Percentiles rank a stretch among this genome's conserved stretches.
phyloP scores from a whole-genome alignment of 2,329 filamentous ascomycete species.

The Penicillium sp. region DNA sequence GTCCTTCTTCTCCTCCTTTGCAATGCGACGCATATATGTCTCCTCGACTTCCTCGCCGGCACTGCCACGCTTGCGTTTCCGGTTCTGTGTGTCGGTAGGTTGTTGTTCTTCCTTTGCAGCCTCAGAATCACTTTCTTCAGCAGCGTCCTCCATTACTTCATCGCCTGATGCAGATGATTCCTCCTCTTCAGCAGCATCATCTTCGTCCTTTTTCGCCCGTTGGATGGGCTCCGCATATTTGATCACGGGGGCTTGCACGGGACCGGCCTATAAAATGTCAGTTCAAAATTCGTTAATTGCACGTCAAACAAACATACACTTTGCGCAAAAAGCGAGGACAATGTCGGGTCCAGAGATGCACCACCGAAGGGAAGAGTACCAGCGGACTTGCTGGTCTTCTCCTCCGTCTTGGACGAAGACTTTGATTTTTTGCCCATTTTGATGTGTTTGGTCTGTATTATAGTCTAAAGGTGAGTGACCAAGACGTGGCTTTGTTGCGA shows the following conservation, averaged over 20 bases:
- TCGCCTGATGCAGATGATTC: slow-evolving; percentile 34
- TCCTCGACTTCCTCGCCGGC: slow-evolving; percentile 49
- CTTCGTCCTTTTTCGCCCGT: slow-evolving; percentile 30
- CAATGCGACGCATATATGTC: slow-evolving; percentile 46
- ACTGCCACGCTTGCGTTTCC: slow-evolving; percentile 57
- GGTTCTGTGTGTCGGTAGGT: slow-evolving; percentile 28
- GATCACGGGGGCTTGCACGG: slow-evolving; percentile 39
- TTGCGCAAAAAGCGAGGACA: slow-evolving; percentile 68
- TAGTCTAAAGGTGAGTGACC: background rate
- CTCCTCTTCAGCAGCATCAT: slow-evolving; percentile 32
- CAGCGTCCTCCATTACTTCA: slow-evolving; percentile 44
- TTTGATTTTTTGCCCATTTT: slow-evolving; percentile 41
- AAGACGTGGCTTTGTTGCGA: slow-evolving; percentile 9
- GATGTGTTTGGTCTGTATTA: slow-evolving; percentile 5
- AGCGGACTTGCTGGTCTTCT: slow-evolving; percentile 15
- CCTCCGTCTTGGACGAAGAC: slow-evolving; percentile 24
- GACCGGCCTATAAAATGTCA: slow-evolving; percentile 36
- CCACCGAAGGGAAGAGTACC: slow-evolving; percentile 50
- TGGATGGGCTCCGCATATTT: slow-evolving; percentile 20
- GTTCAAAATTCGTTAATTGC: background rate
- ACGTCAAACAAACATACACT: slow-evolving; percentile 59
- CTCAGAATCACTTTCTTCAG: slow-evolving; percentile 50
- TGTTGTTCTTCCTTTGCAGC: slow-evolving; percentile 45
- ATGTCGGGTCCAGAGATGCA: slow-evolving; percentile 65
- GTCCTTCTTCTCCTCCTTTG: slow-evolving; percentile 44